phyloP scores from a whole-genome alignment of 345 rosid genomes.

The Psidium friedrichsthalianum region DNA sequence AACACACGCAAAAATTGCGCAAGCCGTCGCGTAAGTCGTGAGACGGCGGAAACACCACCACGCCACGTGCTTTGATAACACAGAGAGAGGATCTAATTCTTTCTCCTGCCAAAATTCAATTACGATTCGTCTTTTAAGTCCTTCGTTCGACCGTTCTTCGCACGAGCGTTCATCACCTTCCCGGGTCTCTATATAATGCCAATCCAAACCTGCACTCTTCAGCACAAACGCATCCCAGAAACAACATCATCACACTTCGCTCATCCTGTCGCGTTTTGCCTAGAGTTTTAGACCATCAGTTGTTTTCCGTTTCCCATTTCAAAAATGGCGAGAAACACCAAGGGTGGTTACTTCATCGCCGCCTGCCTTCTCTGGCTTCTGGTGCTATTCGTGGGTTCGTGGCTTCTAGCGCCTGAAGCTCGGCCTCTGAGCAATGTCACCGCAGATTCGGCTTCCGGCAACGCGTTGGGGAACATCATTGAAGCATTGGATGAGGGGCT shows the following conservation, averaged over 20 bases:
- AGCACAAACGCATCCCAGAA: not conserved
- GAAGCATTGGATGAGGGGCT: constrained; percentile 3
- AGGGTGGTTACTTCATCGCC: not conserved
- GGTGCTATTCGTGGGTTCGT: constrained; percentile 1
- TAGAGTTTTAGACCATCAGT: not conserved
- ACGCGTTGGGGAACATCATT: not conserved
- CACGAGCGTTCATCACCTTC: not conserved
- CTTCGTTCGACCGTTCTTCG: not conserved
- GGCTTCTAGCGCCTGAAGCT: constrained; percentile 8
- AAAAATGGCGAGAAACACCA: constrained; percentile 13
- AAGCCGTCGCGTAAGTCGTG: not conserved
- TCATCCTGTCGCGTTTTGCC: not conserved
- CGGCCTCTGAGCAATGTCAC: constrained; percentile 15
- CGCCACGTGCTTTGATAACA: not conserved
- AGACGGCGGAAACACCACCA: not conserved
- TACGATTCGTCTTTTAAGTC: not conserved
- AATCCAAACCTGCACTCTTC: not conserved
- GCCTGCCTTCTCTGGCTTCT: not conserved
- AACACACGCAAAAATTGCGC: not conserved
- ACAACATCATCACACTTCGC: not conserved
- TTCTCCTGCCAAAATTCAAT: not conserved
- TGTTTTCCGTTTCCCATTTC: not conserved
- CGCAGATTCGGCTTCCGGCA: not conserved
- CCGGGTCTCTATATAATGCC: not conserved
- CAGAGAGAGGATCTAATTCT: not conserved